Conservation (phyloP, 495 filamentous ascomycete genomes). For the Aspergillus steynii region DNA sequence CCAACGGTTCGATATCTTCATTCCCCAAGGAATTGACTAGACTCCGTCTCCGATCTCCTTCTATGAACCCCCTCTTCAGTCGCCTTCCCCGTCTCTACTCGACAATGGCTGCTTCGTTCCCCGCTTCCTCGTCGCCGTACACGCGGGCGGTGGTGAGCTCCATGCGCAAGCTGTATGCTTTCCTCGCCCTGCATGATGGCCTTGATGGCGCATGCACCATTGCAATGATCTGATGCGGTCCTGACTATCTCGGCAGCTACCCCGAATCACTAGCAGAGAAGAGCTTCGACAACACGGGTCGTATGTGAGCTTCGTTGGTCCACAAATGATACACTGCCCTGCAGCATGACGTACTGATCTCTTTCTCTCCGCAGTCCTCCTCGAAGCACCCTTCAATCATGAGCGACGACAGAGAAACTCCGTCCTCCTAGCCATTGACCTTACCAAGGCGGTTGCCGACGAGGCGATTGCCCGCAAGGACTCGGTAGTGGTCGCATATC, state of each 20-base stretch:
- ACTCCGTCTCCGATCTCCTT: constrained; percentile 5
- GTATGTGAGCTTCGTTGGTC: constrained; percentile 44
- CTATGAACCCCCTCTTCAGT: constrained; percentile 20
- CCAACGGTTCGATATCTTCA: neutral
- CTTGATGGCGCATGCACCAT: neutral
- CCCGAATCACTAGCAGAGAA: constrained; percentile 86
- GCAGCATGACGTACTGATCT: constrained; percentile 12
- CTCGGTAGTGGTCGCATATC: constrained; percentile 85
- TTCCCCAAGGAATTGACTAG: neutral
- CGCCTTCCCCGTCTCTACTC: constrained; percentile 26
- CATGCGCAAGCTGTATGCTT: constrained; percentile 76
- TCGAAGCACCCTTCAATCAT: constrained; percentile 71
- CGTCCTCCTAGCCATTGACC: constrained; percentile 87
- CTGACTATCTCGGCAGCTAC: constrained; percentile 57
- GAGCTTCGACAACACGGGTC: constrained; percentile 90
- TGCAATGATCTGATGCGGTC: constrained; percentile 21
- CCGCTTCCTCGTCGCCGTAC: constrained; percentile 59
- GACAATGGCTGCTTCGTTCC: constrained; percentile 32
- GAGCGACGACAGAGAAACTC: constrained; percentile 61
- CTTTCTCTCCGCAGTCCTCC: constrained; percentile 55
- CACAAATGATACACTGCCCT: neutral
- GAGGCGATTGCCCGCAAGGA: constrained; percentile 78
- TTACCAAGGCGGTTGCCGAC: constrained; percentile 85
- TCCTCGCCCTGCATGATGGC: neutral
- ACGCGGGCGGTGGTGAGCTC: constrained; percentile 76